Evolutionary conservation across 371 early-diverging fungal species (phyloP).

Genomic region (Syncephalastrum racemosum): DNA sequence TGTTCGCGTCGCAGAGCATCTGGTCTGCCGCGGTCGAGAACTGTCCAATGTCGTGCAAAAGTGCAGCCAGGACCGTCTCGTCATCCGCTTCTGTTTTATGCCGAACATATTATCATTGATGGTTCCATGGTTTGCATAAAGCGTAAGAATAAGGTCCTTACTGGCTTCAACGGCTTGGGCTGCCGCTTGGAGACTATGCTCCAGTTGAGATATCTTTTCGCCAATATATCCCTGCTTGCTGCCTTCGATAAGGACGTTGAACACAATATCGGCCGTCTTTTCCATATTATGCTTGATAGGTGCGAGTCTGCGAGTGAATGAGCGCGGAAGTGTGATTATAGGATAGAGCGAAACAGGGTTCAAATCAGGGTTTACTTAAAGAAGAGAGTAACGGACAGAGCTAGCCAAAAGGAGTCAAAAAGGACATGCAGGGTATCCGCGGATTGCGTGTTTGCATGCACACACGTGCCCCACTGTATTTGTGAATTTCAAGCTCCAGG

Average conservation of each 20-base stretch:
- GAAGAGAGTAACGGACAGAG: background rate
- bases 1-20: conserved; percentile 45
- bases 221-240: conserved; percentile 54
- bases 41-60: conserved; percentile 61
- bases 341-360: background rate
- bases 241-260: conserved; percentile 47
- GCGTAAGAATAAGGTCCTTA: conserved; percentile 5
- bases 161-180: conserved; percentile 36
- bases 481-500: no score
- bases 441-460: no score
- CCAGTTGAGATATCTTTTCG: conserved; percentile 54
- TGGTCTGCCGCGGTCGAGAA: conserved; percentile 45
- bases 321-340: background rate
- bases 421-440: no score
- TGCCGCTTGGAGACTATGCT: conserved; percentile 56
- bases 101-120: background rate
- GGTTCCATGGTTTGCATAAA: background rate
- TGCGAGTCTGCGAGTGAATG: background rate
- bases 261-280: conserved; percentile 25
- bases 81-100: conserved; percentile 36
- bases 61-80: conserved; percentile 51
- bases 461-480: no score
- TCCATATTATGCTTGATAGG: background rate
- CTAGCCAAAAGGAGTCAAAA: no score
- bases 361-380: conserved; percentile 3